phyloP scores from a whole-genome alignment of 1,139 yeast genomes.

The Meyerozyma sp. region DNA sequence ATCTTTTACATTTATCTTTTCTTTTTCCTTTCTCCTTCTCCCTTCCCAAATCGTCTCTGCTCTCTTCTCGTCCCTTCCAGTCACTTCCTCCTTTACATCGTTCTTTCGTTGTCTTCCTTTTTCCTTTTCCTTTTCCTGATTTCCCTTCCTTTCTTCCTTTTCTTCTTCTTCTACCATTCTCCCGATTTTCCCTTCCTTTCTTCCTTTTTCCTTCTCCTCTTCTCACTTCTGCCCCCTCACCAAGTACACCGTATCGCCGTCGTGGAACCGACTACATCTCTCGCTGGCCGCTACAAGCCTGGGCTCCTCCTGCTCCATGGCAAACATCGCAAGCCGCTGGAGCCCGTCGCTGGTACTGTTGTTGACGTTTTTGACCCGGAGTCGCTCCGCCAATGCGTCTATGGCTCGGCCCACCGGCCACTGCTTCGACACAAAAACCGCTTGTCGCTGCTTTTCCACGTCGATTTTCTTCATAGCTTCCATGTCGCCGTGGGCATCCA shows the following conservation, averaged over 20 bases:
- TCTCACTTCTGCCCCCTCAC: too few species aligned
- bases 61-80: too few species aligned
- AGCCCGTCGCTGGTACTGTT: constrained; percentile 40
- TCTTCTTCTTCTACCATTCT: too few species aligned
- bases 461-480: constrained; percentile 18
- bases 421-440: constrained; percentile 50
- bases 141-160: too few species aligned
- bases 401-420: constrained; percentile 79
- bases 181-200: too few species aligned
- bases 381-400: constrained; percentile 56
- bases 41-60: too few species aligned
- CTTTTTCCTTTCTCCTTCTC: too few species aligned
- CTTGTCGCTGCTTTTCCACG: constrained; percentile 23
- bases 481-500: constrained; percentile 26
- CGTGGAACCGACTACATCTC: constrained; percentile 41
- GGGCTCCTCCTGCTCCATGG: constrained; percentile 21
- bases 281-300: constrained; percentile 28
- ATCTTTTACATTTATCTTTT: too few species aligned
- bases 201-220: too few species aligned
- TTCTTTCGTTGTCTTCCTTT: too few species aligned
- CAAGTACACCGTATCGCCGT: constrained; percentile 50
- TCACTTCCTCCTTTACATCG: too few species aligned
- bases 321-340: constrained; percentile 44
- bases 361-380: constrained; percentile 54
- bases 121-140: too few species aligned